Base-by-base conservation (phyloP, 2,329 filamentous ascomycete species). In the Sarocladium brachiariae region DNA sequence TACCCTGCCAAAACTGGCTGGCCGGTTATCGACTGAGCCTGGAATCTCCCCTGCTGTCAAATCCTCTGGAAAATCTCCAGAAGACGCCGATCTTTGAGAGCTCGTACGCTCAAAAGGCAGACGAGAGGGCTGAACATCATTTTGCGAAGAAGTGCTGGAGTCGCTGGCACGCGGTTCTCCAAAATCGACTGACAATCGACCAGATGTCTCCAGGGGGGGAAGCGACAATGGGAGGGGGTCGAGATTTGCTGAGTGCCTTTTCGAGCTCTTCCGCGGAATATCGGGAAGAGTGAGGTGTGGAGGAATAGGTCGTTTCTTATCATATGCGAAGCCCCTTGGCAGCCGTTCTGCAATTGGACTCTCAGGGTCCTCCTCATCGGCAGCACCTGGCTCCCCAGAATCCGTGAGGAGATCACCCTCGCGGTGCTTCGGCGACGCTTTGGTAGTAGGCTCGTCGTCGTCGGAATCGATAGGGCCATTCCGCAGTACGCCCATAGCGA, bases 201-300 rank as follows among this genome's bases (percentile, higher is more conserved):
- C 46, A 18, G 19, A 16, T 18, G 46, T 35, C 31, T 49, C 46
- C 6, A 49, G 18, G 8, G 48, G 51, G 24, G 47, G 49, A 21
- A 71, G 61, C 19, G 70, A 69, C 8, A 67, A 63, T 19, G 64
- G 57, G 11, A 63, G 63, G 25, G 58, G 61, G 21, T 67, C 59
- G n/a, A 63, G 65, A 25, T 58, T 61, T 35, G 64, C 69, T 2
- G 78, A 81, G 52, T 76, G 68, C 53, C 84, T 76, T 61, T 82
- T 83, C 0, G 87, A 90, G 62, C 84, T 89, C 67, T 85, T 89
- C 25, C 86, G 76, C 2, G 87, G 86, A 27, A 90, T 77, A 7
- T 76, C 71, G 0, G 82, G 81, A 3, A 74, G 58, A n/a, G 68
- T 60, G 51, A 67, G 47, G 55, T 71, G 30, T 18, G 21, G 46